A percentile compares a stretch with the other conserved stretches of the same genome.
Conservation (phyloP, 2,329 filamentous ascomycete species). For the Lojkania enalia region DNA sequence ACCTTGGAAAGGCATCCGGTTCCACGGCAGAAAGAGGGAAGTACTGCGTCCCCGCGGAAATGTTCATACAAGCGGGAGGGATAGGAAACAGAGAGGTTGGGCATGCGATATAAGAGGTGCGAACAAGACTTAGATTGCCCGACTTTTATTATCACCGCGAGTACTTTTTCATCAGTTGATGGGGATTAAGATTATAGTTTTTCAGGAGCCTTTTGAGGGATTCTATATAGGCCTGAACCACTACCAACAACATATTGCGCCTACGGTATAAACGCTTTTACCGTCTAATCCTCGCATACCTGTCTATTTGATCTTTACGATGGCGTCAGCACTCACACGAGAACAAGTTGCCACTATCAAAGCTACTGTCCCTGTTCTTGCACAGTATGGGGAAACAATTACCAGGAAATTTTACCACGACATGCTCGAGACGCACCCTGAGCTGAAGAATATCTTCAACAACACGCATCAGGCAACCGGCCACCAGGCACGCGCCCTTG, state of each 20-base stretch:
- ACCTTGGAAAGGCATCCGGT: background rate
- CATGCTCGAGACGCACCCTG: constrained; percentile 66
- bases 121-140: background rate
- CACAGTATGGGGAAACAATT: constrained; percentile 68
- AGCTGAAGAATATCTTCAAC: constrained; percentile 73
- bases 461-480: constrained; percentile 68
- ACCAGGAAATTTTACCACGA: constrained; percentile 73
- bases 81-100: constrained; percentile 1
- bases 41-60: constrained; percentile 2
- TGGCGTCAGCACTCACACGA: constrained; percentile 56
- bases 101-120: background rate
- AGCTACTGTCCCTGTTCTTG: constrained; percentile 70
- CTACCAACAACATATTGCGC: background rate
- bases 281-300: background rate
- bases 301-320: constrained; percentile 13
- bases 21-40: background rate
- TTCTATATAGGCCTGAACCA: background rate
- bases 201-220: too few relatives aligned
- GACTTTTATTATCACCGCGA: too few relatives aligned
- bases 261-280: background rate
- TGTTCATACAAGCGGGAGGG: background rate
- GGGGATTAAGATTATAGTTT: too few relatives aligned
- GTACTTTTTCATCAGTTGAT: too few relatives aligned
- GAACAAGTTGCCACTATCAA: constrained; percentile 68
- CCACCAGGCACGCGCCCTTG: constrained; percentile 70